phyloP scores from a whole-genome alignment of 148 eudicot genomes.

The Camellia sinensis region DNA sequence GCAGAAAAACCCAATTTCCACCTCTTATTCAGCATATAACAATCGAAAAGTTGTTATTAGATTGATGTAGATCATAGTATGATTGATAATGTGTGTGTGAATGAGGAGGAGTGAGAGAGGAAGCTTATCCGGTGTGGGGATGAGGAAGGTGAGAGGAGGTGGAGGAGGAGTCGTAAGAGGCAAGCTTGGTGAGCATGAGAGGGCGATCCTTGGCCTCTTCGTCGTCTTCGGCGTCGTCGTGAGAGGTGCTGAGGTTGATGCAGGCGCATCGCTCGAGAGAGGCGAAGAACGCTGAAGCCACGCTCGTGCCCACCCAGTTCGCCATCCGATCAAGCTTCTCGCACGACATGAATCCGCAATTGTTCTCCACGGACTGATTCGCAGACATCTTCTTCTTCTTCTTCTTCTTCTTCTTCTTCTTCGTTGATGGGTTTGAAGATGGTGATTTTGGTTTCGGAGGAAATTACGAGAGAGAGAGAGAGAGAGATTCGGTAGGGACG shows the following conservation, averaged over 20 bases:
- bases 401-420: background rate
- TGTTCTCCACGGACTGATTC: conserved; percentile 2
- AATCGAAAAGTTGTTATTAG: no score
- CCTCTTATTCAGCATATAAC: no score
- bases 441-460: background rate
- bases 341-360: conserved; percentile 16
- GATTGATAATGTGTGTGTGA: background rate
- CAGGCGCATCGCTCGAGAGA: conserved; percentile 34
- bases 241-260: conserved; percentile 30
- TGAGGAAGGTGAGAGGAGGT: background rate
- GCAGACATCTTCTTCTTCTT: background rate
- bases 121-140: background rate
- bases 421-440: background rate
- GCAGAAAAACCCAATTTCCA: no score
- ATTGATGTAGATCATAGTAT: no score
- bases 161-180: background rate
- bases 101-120: background rate
- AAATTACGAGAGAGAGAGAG: background rate
- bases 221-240: conserved; percentile 18
- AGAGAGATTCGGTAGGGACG: background rate
- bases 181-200: conserved; percentile 16
- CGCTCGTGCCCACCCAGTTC: conserved; percentile 32
- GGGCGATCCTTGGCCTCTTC: conserved; percentile 22
- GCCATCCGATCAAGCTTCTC: conserved; percentile 26
- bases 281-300: conserved; percentile 28